A percentile compares a stretch with the other conserved stretches of the same genome.
phyloP scores from a whole-genome alignment of 805 yeast species.

The Zygotorulaspora florentina region DNA sequence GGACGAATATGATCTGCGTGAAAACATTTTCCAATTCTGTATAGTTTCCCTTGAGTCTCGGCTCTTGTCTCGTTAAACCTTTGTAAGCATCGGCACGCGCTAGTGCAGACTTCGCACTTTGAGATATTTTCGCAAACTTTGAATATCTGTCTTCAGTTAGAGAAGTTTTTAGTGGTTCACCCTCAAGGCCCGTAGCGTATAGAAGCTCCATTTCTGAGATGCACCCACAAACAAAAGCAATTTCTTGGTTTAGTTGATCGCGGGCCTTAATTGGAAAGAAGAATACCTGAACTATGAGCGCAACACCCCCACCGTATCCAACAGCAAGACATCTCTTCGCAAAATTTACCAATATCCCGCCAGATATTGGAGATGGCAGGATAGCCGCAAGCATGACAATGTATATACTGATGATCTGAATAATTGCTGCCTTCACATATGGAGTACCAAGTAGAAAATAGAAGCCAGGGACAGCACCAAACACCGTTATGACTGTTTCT shows the following conservation, averaged over 20 bases:
- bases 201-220: conserved; percentile 39
- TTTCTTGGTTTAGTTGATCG: conserved; percentile 41
- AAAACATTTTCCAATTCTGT: conserved; percentile 39
- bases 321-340: conserved; percentile 49
- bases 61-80: conserved; percentile 43
- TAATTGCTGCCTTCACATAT: conserved; percentile 48
- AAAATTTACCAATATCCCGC: conserved; percentile 42
- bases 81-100: conserved; percentile 41
- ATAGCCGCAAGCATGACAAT: conserved; percentile 45
- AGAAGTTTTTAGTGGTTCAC: conserved; percentile 29
- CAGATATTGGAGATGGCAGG: conserved; percentile 36
- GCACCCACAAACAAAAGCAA: conserved; percentile 39
- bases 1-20: conserved; percentile 42
- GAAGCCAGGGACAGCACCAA: conserved; percentile 46
- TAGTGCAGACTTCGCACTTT: conserved; percentile 38
- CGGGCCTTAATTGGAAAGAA: conserved; percentile 48
- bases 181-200: conserved; percentile 42
- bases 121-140: conserved; percentile 34
- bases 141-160: conserved; percentile 33
- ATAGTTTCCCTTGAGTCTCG: conserved; percentile 46
- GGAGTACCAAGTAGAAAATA: conserved; percentile 44
- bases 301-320: conserved; percentile 47
- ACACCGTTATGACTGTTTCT: conserved; percentile 40
- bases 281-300: conserved; percentile 42
- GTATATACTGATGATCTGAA: conserved; percentile 45